Percentiles rank a stretch among this genome's conserved stretches.
phyloP scores from a whole-genome alignment of 2,329 filamentous ascomycete genomes.

The Phialemoniopsis sp. region DNA sequence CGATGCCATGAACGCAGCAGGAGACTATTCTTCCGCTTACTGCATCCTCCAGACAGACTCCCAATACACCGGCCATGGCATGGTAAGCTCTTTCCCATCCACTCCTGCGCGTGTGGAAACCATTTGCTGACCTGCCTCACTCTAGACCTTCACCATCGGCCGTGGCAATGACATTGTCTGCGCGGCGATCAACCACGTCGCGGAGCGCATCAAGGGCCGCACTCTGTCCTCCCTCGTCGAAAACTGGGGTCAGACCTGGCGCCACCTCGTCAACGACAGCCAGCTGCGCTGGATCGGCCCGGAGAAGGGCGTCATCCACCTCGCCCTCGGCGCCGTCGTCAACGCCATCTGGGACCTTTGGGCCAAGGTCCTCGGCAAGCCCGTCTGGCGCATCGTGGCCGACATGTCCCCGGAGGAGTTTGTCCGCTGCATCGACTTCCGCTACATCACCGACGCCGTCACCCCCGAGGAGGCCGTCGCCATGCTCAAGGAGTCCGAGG shows the following conservation, averaged over 20 bases:
- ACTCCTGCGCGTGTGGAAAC: background rate
- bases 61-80: conserved; percentile 67
- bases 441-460: conserved; percentile 91
- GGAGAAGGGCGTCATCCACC: conserved; percentile 91
- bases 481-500: conserved; percentile 62
- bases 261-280: conserved; percentile 84
- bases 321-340: conserved; percentile 82
- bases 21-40: conserved; percentile 92
- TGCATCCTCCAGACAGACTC: conserved; percentile 84
- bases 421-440: conserved; percentile 85
- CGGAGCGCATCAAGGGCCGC: conserved; percentile 69
- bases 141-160: conserved; percentile 75
- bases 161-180: conserved; percentile 93
- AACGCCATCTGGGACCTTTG: conserved; percentile 96
- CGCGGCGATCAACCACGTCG: conserved; percentile 74
- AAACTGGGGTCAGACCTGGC: conserved; percentile 87
- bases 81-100: conserved; percentile 42
- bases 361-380: conserved; percentile 82
- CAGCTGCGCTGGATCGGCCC: conserved; percentile 93
- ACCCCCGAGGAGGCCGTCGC: conserved; percentile 78
- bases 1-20: conserved; percentile 93
- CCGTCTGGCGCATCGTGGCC: conserved; percentile 84
- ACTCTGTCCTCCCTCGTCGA: conserved; percentile 72
- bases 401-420: conserved; percentile 89
- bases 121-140: background rate